phyloP scores from a whole-genome alignment of 1,284 basidiomycete genomes.

The Porodaedalea pini region DNA sequence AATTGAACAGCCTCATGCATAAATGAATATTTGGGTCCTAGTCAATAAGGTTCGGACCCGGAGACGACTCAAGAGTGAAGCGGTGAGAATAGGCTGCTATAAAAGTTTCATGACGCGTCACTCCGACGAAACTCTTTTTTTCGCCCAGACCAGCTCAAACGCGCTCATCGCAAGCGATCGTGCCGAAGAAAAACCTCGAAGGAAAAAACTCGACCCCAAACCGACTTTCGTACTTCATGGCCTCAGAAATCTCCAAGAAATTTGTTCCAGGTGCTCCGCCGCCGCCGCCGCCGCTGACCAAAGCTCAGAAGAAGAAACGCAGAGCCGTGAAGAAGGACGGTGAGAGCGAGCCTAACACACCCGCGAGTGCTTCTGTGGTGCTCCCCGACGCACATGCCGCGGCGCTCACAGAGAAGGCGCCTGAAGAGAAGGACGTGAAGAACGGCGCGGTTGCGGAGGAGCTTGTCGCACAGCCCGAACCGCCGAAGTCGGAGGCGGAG shows the following conservation, averaged over 20 bases:
- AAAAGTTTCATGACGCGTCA: conserved; percentile 1
- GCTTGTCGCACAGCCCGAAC: conserved; percentile 39
- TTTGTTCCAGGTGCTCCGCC: conserved; percentile 72
- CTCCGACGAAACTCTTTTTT: background rate
- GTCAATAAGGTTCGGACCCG: background rate
- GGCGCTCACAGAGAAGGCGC: conserved; percentile 48
- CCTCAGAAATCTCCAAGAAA: conserved; percentile 9
- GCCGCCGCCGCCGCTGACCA: conserved; percentile 46
- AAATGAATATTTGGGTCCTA: too few species aligned
- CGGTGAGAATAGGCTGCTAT: background rate
- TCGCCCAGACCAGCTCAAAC: background rate
- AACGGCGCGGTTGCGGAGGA: conserved; percentile 49
- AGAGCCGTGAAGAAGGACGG: conserved; percentile 46
- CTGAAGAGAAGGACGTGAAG: conserved; percentile 44
- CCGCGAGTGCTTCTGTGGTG: conserved; percentile 35
- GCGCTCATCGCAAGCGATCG: background rate
- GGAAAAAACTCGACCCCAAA: background rate
- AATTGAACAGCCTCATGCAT: too few species aligned
- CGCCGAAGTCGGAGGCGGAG: conserved; percentile 33
- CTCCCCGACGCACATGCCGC: conserved; percentile 48
- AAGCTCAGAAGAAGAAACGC: conserved; percentile 68
- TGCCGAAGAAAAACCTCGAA: too few species aligned
- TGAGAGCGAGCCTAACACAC: conserved; percentile 32
- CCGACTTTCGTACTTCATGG: background rate
- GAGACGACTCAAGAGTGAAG: too few species aligned